These are phyloP conservation scores for Phytophthora fragariae DNA, from an alignment of 352 stramenopile genomes.

Conservation along the genomic window DNA sequence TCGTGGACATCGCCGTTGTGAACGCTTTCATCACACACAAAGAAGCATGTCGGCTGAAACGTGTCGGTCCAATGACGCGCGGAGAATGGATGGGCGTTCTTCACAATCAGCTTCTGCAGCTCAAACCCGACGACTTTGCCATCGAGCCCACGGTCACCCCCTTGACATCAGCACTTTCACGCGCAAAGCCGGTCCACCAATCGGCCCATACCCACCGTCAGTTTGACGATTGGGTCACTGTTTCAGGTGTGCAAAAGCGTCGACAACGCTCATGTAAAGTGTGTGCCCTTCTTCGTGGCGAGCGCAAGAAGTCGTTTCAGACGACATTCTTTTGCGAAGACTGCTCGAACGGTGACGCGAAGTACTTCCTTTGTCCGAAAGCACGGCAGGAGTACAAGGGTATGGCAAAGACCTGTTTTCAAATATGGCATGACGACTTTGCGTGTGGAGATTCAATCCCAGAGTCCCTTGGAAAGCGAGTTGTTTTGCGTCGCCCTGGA, in stretches of 20 bases:
- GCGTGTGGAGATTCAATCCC: slow-evolving; percentile 3
- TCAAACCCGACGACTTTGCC: background rate
- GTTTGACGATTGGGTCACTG: slow-evolving; percentile 8
- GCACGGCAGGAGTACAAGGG: background rate
- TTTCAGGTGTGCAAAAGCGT: background rate
- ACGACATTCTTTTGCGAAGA: slow-evolving; percentile 12
- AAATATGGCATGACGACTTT: slow-evolving; percentile 23
- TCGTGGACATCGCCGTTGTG: background rate
- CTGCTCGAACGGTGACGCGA: background rate
- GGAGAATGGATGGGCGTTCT: background rate
- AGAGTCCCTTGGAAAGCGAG: slow-evolving; percentile 7
- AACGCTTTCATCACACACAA: slow-evolving; percentile 5
- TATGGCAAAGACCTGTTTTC: background rate
- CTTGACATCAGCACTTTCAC: too few relatives aligned
- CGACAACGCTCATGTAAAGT: background rate
- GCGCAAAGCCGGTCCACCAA: background rate
- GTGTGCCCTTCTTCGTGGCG: background rate
- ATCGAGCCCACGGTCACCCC: background rate
- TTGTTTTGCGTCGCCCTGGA: slow-evolving; percentile 13
- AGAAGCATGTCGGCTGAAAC: background rate
- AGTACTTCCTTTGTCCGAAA: background rate
- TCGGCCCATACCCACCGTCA: background rate
- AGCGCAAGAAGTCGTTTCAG: slow-evolving; percentile 15
- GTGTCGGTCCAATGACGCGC: background rate
- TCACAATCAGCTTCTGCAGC: background rate